Percentiles rank a stretch among this genome's conserved stretches.
Conservation (phyloP, 169 alveolate genomes). For the Plasmodium malariae region DNA sequence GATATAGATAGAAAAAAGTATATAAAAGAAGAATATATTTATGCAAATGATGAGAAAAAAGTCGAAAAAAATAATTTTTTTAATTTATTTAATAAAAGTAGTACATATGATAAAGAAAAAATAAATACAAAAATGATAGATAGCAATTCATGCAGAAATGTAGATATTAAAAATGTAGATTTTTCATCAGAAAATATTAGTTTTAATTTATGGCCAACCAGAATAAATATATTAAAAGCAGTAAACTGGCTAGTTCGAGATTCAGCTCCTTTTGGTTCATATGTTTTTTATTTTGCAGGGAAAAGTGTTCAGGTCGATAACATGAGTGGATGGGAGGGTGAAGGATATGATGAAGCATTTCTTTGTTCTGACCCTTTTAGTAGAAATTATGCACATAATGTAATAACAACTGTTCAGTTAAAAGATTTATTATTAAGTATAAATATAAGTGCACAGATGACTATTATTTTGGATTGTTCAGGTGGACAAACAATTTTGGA, state of each 20-base stretch:
- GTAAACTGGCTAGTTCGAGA: conserved; percentile 90
- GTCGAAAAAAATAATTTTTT: conserved; percentile 22
- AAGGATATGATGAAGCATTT: conserved; percentile 94
- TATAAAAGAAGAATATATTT: conserved; percentile 31
- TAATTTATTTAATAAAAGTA: conserved; percentile 78
- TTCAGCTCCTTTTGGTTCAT: conserved; percentile 86
- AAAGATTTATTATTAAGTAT: conserved; percentile 85
- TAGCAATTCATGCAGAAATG: conserved; percentile 79
- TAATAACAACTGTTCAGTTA: conserved; percentile 87
- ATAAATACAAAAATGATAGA: conserved; percentile 14
- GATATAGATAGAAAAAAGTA: conserved; percentile 42
- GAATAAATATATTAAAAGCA: conserved; percentile 87
- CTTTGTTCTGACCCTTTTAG: conserved; percentile 89
- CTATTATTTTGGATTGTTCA: conserved; percentile 89
- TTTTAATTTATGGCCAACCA: conserved; percentile 85
- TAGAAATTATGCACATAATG: conserved; percentile 80
- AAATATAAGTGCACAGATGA: conserved; percentile 82
- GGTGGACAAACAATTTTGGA: conserved; percentile 93
- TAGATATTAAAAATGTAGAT: conserved; percentile 82
- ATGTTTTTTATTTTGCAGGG: conserved; percentile 92
- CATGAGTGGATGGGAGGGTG: conserved; percentile 94
- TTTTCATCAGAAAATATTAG: conserved; percentile 77
- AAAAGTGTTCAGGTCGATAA: conserved; percentile 93
- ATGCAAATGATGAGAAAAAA: conserved; percentile 13
- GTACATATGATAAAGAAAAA: conserved; percentile 48